Percentiles rank a stretch among this genome's conserved stretches.
These are phyloP conservation scores for Euphorbia corollata DNA, from an alignment of 441 rosid species.

Conservation along the genomic window DNA sequence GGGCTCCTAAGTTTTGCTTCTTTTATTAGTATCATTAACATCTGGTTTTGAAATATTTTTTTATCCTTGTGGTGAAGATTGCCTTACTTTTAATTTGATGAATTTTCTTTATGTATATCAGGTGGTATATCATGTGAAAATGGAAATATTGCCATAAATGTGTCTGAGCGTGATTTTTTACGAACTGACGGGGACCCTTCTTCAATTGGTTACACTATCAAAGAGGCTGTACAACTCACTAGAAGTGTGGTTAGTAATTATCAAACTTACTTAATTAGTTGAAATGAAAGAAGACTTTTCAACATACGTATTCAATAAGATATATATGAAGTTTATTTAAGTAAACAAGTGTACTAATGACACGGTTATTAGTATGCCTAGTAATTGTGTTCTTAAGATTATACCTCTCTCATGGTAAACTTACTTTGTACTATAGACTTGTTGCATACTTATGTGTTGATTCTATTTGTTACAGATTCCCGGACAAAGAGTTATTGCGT, in stretches of 20 bases:
- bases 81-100: not conserved
- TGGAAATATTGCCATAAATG: constrained; percentile 34
- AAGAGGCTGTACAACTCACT: constrained; percentile 72
- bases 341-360: not conserved
- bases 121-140: constrained; percentile 33
- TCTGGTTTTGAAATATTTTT: not conserved
- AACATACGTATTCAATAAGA: no score
- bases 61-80: not conserved
- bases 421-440: not conserved
- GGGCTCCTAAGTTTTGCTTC: not conserved
- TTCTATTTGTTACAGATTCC: constrained; percentile 57
- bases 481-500: constrained; percentile 73
- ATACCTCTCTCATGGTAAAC: no score
- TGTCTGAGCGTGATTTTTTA: constrained; percentile 66
- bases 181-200: constrained; percentile 94
- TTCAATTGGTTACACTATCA: constrained; percentile 78
- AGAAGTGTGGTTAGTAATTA: constrained; percentile 69
- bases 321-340: not conserved
- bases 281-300: not conserved
- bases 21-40: not conserved
- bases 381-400: not conserved
- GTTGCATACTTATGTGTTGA: constrained; percentile 9
- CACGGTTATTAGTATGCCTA: not conserved
- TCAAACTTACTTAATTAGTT: not conserved
- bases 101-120: constrained; percentile 23